Percentiles rank a stretch among this genome's conserved stretches.
Conservation (phyloP, 208 protist species). For the Phytomonas francai region DNA sequence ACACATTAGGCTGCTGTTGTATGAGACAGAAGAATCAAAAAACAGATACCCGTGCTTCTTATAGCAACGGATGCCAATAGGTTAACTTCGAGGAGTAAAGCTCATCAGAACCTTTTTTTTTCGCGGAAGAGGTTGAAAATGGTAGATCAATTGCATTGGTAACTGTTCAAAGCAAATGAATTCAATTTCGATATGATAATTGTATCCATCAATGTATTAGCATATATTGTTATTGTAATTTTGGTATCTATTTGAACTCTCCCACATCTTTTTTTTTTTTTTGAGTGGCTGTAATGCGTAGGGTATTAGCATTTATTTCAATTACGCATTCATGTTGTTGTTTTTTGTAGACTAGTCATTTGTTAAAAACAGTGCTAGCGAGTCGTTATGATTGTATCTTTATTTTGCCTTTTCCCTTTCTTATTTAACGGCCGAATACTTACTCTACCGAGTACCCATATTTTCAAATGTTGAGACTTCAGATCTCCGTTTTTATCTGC, state of each 20-base stretch:
- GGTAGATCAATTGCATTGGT: not conserved
- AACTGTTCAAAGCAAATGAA: not conserved
- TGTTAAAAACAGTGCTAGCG: not conserved
- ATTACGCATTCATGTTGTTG: not conserved
- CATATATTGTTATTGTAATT: not conserved
- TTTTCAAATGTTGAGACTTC: too few species aligned
- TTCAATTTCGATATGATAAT: not conserved
- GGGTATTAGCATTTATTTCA: constrained; percentile 8
- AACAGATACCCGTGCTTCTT: not conserved
- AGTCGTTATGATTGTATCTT: constrained; percentile 7
- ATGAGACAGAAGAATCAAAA: too few species aligned
- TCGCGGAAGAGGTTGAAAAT: not conserved
- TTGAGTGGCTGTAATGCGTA: not conserved
- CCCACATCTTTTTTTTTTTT: not conserved
- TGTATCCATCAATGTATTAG: not conserved
- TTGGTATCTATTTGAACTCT: not conserved
- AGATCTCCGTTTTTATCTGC: too few species aligned
- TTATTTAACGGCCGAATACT: not conserved
- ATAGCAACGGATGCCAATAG: not conserved
- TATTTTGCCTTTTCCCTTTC: constrained; percentile 12
- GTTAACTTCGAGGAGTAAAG: not conserved
- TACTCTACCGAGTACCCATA: too few species aligned
- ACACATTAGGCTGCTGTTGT: not conserved
- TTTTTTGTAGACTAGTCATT: constrained; percentile 3
- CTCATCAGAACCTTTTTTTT: not conserved